phyloP scores from a whole-genome alignment of 805 yeast species.

The Ogataea parapolymorpha region DNA sequence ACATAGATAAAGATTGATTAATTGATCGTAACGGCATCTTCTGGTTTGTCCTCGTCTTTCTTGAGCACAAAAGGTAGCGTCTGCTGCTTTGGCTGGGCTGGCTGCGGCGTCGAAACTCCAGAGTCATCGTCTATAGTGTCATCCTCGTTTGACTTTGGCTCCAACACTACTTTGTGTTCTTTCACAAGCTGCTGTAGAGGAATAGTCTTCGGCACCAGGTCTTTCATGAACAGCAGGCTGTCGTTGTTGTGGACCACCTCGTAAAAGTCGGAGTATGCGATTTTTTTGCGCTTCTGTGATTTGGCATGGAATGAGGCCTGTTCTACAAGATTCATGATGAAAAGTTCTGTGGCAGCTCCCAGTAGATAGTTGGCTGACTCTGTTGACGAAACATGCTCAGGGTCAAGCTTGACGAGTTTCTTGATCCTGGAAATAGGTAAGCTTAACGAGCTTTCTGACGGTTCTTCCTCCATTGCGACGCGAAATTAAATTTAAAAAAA shows the following conservation, averaged over 20 bases:
- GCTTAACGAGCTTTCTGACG: constrained; percentile 20
- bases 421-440: constrained; percentile 69
- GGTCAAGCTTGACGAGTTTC: constrained; percentile 70
- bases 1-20: constrained; percentile 9
- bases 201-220: constrained; percentile 63
- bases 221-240: constrained; percentile 58
- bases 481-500: constrained; percentile 6
- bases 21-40: constrained; percentile 10
- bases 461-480: constrained; percentile 14
- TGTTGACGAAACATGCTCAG: constrained; percentile 65
- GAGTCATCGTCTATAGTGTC: constrained; percentile 18
- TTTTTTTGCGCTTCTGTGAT: constrained; percentile 61
- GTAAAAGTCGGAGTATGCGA: constrained; percentile 69
- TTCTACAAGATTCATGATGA: constrained; percentile 65
- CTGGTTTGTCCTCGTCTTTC: constrained; percentile 4
- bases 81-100: constrained; percentile 15
- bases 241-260: constrained; percentile 58
- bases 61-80: constrained; percentile 13
- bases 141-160: constrained; percentile 11
- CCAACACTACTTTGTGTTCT: constrained; percentile 32
- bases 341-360: constrained; percentile 75
- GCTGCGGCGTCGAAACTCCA: constrained; percentile 7
- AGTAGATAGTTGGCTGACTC: constrained; percentile 70
- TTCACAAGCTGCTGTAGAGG: constrained; percentile 47
- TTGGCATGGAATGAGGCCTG: constrained; percentile 67